These are phyloP conservation scores for Sanghuangporus baumii DNA, from an alignment of 1,284 basidiomycete species.

Conservation along the genomic window DNA sequence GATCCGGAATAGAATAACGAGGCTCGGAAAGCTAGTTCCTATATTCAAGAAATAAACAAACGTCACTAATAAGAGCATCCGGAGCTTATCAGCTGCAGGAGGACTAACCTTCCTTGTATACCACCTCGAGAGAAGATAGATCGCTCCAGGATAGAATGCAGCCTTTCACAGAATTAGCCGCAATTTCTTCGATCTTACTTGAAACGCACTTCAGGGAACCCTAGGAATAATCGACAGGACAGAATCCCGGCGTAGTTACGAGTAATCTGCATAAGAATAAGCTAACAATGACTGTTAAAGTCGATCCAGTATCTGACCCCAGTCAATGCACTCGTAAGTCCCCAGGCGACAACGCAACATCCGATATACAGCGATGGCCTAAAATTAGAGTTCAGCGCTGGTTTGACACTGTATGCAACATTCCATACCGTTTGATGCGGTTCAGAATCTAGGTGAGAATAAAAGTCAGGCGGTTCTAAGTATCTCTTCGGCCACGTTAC, in stretches of 20 bases:
- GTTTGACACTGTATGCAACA: neutral
- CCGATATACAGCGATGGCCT: constrained; percentile 24
- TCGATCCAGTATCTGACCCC: constrained; percentile 8
- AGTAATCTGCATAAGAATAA: constrained; percentile 13
- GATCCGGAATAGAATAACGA: constrained; percentile 35
- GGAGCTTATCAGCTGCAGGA: neutral
- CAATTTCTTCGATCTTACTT: neutral
- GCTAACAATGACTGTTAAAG: neutral
- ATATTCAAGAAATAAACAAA: neutral
- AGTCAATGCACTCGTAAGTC: constrained; percentile 22
- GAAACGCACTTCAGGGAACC: constrained; percentile 22
- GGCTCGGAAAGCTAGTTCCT: constrained; percentile 30
- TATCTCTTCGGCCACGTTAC: constrained; percentile 11
- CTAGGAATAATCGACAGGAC: constrained; percentile 23
- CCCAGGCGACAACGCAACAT: constrained; percentile 23
- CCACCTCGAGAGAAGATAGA: constrained; percentile 21
- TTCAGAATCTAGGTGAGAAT: constrained; percentile 39
- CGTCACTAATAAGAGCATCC: neutral
- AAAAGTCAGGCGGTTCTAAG: neutral
- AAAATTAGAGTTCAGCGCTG: constrained; percentile 17
- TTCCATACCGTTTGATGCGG: constrained; percentile 39
- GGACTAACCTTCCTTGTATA: constrained; percentile 18
- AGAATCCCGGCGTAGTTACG: constrained; percentile 23
- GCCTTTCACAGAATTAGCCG: constrained; percentile 1
- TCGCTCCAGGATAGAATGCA: constrained; percentile 20